Evolutionary conservation across 2,329 filamentous ascomycete genomes (phyloP).

Genomic region (Aspergillus chevalieri): DNA sequence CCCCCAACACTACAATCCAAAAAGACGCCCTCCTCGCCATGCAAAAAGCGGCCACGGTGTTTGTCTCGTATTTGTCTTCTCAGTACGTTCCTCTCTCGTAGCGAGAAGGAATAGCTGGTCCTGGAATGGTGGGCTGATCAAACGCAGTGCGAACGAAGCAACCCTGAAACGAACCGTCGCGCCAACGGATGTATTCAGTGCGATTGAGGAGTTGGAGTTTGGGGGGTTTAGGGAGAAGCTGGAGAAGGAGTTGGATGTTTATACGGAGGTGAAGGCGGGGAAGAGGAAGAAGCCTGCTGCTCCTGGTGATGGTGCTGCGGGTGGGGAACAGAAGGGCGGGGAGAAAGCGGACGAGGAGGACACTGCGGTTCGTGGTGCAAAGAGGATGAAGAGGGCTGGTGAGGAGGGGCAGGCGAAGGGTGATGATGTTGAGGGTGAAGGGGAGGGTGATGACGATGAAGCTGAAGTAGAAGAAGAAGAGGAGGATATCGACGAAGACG

Average conservation of each 20-base stretch:
- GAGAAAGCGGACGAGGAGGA: conserved; percentile 19
- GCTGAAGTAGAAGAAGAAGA: conserved; percentile 27
- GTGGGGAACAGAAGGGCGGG: conserved; percentile 4
- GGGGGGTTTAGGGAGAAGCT: conserved; percentile 53
- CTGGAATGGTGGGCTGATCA: neutral
- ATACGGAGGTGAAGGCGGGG: conserved; percentile 39
- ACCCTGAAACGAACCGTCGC: conserved; percentile 58
- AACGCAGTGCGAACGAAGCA: conserved; percentile 52
- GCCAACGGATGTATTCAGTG: conserved; percentile 55
- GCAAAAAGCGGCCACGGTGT: conserved; percentile 61
- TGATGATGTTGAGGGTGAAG: conserved; percentile 1
- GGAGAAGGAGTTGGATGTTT: conserved; percentile 52
- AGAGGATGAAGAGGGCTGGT: conserved; percentile 15
- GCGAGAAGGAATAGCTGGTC: conserved; percentile 1
- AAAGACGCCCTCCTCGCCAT: conserved; percentile 61
- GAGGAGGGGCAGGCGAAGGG: conserved; percentile 8
- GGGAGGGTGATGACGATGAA: conserved; percentile 6
- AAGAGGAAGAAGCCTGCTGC: conserved; percentile 44
- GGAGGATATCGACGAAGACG: conserved; percentile 15
- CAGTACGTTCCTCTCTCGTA: conserved; percentile 39
- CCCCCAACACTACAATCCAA: conserved; percentile 59
- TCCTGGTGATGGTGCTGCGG: conserved; percentile 5
- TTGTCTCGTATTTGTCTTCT: conserved; percentile 58
- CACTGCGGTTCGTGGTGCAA: conserved; percentile 13
- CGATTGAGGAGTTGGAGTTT: conserved; percentile 56